Conservation (phyloP, 1,139 yeast species). For the Candida frijolesensis region DNA sequence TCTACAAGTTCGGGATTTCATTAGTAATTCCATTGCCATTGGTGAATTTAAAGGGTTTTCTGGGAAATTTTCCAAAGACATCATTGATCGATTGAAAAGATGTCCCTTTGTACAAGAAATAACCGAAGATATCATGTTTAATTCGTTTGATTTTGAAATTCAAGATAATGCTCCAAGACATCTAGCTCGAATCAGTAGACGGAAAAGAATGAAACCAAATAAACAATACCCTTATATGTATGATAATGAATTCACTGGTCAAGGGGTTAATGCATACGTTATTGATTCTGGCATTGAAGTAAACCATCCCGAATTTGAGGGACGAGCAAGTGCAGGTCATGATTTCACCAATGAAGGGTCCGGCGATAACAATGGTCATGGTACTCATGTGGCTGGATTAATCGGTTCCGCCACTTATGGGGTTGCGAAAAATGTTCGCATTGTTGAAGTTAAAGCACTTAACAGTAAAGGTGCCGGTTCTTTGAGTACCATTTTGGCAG, state of each 20-base stretch:
- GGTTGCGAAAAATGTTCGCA: constrained; percentile 66
- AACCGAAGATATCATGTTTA: constrained; percentile 57
- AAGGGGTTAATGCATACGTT: constrained; percentile 70
- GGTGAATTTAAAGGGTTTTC: constrained; percentile 68
- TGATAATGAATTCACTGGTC: constrained; percentile 26
- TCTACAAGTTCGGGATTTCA: constrained; percentile 43
- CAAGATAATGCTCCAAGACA: constrained; percentile 66
- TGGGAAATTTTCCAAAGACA: constrained; percentile 55
- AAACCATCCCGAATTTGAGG: constrained; percentile 66
- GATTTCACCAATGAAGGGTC: constrained; percentile 64
- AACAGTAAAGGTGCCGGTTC: constrained; percentile 66
- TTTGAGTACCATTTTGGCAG: constrained; percentile 66
- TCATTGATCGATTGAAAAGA: constrained; percentile 47
- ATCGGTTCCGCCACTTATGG: constrained; percentile 79
- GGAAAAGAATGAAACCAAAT: constrained; percentile 30
- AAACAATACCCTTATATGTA: constrained; percentile 27
- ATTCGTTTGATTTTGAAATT: constrained; percentile 40
- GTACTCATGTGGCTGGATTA: constrained; percentile 91
- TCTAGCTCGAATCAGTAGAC: constrained; percentile 63
- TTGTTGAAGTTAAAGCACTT: constrained; percentile 74
- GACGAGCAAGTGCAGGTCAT: constrained; percentile 58
- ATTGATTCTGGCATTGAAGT: constrained; percentile 73
- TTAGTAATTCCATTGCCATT: constrained; percentile 51
- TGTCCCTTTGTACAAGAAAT: constrained; percentile 58
- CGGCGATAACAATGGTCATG: constrained; percentile 73